Evolutionary conservation across 768 basidiomycete genomes (phyloP), one percentile per base, ranked within the genome.

Genomic region (Boletus edulis): DNA sequence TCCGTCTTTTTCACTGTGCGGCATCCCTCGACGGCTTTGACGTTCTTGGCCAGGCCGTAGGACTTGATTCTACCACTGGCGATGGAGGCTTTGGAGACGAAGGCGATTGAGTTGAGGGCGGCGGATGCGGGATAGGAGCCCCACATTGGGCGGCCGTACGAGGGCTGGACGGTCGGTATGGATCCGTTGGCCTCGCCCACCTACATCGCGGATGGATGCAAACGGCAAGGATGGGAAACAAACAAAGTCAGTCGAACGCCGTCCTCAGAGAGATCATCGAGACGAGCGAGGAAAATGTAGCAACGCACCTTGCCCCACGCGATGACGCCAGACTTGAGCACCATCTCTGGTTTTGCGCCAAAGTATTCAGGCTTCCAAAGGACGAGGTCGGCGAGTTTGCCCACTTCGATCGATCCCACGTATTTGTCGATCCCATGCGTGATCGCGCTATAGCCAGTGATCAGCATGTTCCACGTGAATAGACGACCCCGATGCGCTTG

Each of bases 141-240:
- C 94, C 95, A 99, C 97, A 98, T 98, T 1, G 92, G 93, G 42
- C 87, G 83, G 10, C 85, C 83, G 57, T 83, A 83, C 67, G 86
- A 81, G 0, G 97, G 97, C 67, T 98, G 94, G 0, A 99, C 92
- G 2, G 92, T 91, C 13, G 97, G 94, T 58, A 99, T 98, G 9
- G 94, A 95, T 2, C 81, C 97, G 70, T 98, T 98, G 0, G 96
- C 90, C 43, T 99, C 97, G 17, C 97, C 97, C 86, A 99, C 90
- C 90, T 58, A 15, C 6, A 29, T 3, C 42, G 46, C 22, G 32
- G 29, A 18, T 15, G 35, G 27, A 29, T 29, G 7, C 27, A 29
- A 9, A 29, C 8, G 27, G 27, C 27, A 29, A 29, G 27, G 27
- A 29, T 15, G 35, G 7, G 35, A 35, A 35, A 35, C 11, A 35